Percentiles rank a stretch among this genome's conserved stretches.
phyloP scores from a whole-genome alignment of 805 yeast genomes.

The Cyberlindnera japonica region DNA sequence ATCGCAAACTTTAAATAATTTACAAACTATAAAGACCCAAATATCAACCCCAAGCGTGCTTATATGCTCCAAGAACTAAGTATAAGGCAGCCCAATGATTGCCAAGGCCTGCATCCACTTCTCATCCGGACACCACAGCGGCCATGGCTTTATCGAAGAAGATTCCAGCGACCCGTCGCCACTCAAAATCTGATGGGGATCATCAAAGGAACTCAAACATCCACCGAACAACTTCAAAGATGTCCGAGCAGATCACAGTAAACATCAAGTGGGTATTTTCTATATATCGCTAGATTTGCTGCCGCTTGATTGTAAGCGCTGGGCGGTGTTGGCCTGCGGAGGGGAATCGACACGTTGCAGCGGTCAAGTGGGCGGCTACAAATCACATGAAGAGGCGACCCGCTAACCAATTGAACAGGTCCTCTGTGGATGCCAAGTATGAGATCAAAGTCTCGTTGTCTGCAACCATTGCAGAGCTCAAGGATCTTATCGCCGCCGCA shows the following conservation, averaged over 20 bases:
- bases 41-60: no score
- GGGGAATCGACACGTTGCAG: no score
- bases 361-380: no score
- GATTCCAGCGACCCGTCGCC: neutral
- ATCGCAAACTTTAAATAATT: no score
- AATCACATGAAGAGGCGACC: neutral
- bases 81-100: no score
- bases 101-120: neutral
- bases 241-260: conserved; percentile 23
- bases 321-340: no score
- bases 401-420: conserved; percentile 11
- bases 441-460: conserved; percentile 52
- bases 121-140: neutral
- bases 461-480: conserved; percentile 63
- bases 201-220: conserved; percentile 1
- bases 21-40: no score
- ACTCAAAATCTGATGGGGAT: neutral
- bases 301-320: no score
- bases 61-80: no score
- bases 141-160: neutral
- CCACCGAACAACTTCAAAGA: conserved; percentile 1
- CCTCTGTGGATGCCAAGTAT: conserved; percentile 76
- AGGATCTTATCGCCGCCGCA: conserved; percentile 55
- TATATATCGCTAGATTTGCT: neutral
- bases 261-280: conserved; percentile 21